phyloP scores from a whole-genome alignment of 257 asterid species.

The Haberlea rhodopensis region DNA sequence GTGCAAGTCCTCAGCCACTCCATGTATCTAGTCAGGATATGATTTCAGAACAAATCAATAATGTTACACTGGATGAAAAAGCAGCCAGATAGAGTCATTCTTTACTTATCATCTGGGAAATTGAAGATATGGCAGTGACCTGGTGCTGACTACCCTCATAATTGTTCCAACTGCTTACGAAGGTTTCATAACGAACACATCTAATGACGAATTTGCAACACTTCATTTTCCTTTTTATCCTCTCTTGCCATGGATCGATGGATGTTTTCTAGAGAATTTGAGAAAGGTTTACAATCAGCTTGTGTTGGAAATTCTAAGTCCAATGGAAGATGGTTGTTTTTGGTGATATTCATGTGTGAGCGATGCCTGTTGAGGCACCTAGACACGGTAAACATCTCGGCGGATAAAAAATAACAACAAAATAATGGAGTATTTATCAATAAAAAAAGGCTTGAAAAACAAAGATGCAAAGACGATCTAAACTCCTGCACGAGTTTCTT shows the following conservation, averaged over 20 bases:
- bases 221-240: neutral
- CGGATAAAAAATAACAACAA: conserved; percentile 6
- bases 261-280: conserved; percentile 1
- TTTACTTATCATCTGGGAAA: conserved; percentile 33
- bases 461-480: too few species aligned
- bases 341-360: conserved; percentile 21
- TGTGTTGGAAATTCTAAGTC: conserved; percentile 7
- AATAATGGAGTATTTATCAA: too few species aligned
- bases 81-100: conserved; percentile 30
- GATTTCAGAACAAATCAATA: conserved; percentile 39
- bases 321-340: conserved; percentile 23
- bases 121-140: neutral
- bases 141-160: conserved; percentile 19
- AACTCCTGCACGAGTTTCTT: too few species aligned
- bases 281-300: conserved; percentile 9
- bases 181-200: conserved; percentile 21
- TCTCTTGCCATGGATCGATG: neutral
- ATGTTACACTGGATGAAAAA: conserved; percentile 42
- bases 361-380: conserved; percentile 25
- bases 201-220: conserved; percentile 19
- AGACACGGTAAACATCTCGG: conserved; percentile 16
- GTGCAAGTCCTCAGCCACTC: conserved; percentile 36
- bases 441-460: too few species aligned
- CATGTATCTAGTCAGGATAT: conserved; percentile 29
- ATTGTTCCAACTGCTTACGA: too few species aligned